Percentiles rank a stretch among this genome's conserved stretches.
These are phyloP conservation scores for Tylopilus balloui DNA, from an alignment of 768 basidiomycete species.

Conservation along the genomic window DNA sequence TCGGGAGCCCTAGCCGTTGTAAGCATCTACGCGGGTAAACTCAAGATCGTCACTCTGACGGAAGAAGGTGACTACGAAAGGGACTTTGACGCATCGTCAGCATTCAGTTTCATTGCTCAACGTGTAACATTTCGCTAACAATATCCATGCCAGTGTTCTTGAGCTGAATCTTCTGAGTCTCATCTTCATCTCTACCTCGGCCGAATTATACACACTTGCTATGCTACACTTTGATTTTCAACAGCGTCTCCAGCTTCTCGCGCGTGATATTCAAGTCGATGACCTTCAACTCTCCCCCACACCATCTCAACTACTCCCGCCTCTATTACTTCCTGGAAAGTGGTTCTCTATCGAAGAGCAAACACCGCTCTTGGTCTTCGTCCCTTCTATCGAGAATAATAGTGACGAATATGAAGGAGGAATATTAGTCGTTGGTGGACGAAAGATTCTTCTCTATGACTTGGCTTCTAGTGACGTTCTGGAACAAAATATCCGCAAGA, in stretches of 20 bases:
- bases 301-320: constrained; percentile 42
- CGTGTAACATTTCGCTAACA: constrained; percentile 3
- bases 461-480: constrained; percentile 43
- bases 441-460: constrained; percentile 59
- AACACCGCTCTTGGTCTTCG: constrained; percentile 38
- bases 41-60: constrained; percentile 55
- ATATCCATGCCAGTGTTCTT: constrained; percentile 41
- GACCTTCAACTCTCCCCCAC: constrained; percentile 49
- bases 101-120: constrained; percentile 12
- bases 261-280: constrained; percentile 49
- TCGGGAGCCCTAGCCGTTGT: constrained; percentile 56
- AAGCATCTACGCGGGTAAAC: constrained; percentile 64
- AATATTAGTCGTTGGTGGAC: constrained; percentile 65
- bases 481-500: constrained; percentile 52
- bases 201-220: constrained; percentile 50
- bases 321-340: constrained; percentile 49
- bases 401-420: constrained; percentile 52
- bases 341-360: constrained; percentile 38
- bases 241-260: constrained; percentile 56
- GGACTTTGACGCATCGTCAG: constrained; percentile 65
- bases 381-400: constrained; percentile 25
- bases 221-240: constrained; percentile 66
- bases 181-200: constrained; percentile 46
- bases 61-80: constrained; percentile 49
- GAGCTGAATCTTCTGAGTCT: constrained; percentile 68